These are phyloP conservation scores for Chrysoporthe puriensis DNA, from an alignment of 2,329 filamentous ascomycete species.

Conservation along the genomic window DNA sequence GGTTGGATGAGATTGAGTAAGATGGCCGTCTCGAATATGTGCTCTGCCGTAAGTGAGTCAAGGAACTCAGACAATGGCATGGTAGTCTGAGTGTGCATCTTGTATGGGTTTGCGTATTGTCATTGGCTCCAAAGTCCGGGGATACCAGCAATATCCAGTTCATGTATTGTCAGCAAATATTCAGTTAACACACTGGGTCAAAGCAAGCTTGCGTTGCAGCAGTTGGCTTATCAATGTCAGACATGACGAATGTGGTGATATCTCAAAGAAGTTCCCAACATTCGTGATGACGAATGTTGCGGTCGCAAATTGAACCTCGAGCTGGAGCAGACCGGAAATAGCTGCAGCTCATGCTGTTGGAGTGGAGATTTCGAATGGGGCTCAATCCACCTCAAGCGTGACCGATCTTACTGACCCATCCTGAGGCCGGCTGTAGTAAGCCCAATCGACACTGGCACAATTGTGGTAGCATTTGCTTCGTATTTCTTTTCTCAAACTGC, in stretches of 20 bases:
- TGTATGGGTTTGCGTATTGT: not conserved
- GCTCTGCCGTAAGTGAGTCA: not conserved
- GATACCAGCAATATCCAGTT: not conserved
- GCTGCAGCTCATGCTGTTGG: not conserved
- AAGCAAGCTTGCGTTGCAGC: not conserved
- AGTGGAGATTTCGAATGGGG: not conserved
- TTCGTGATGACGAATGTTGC: not conserved
- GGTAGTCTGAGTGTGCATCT: not conserved
- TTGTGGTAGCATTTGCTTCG: not conserved
- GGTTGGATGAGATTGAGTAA: not conserved
- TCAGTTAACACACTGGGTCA: not conserved
- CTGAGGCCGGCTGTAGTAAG: constrained; percentile 2
- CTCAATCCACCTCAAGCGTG: not conserved
- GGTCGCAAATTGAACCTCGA: not conserved
- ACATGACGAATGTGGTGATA: not conserved
- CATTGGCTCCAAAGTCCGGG: not conserved
- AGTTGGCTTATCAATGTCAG: not conserved
- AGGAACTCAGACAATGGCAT: not conserved
- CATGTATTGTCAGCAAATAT: not conserved
- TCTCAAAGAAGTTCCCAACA: not conserved
- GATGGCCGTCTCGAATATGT: not conserved
- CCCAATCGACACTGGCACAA: not conserved
- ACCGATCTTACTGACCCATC: not conserved
- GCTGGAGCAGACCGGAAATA: not conserved
- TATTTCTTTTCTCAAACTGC: not conserved